Base-by-base conservation (phyloP, 495 filamentous ascomycete species). In the Pyrenopolyporus hunteri region DNA sequence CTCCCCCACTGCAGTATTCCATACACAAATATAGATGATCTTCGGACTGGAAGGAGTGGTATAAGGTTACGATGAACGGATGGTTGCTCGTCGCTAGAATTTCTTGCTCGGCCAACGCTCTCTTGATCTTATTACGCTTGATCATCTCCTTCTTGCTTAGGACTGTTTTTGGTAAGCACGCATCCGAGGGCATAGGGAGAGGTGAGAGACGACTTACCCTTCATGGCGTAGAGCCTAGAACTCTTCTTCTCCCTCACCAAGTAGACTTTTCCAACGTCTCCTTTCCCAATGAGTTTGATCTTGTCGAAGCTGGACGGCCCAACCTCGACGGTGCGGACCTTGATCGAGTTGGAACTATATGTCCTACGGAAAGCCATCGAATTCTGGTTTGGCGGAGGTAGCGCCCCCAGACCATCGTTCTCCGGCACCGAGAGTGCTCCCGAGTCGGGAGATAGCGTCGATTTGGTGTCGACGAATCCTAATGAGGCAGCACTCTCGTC, bases 71-170 rank as follows among this genome's bases (percentile, higher is more conserved):
- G 72, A 98, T 98, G 71, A 98, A 98, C 0, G 94, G 94, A 70
- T 98, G 94, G 63, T 98, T 98, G 78, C 93, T 97, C 4, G 94
- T 98, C 14, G 94, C 94, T 37, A 98, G 77, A 68, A 98, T 98
- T 70, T 98, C 94, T 74, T 98, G 94, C 74, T 98, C 94, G 20
- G 94, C 94, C 71, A 98, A 78, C 40, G 94, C 94, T 64, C 94
- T 87, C 81, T 98, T 98, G 81, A 98, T 98, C 83, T 98, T 98
- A 77, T 98, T 98, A 26, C 94, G 88, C 80, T 98, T 98, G 79
- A 98, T 98, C 94, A 98, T 98, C 79, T 98, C 94, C 81, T 97
- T 97, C 78, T 98, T 98, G 82, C 92, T 98, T 77, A 98, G 67
- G 7, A 98, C 94, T 98, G 70, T 17, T 31, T 54, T 62, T 54